These are phyloP conservation scores for Metschnikowia sp. DNA, from an alignment of 805 yeast genomes.

Conservation along the genomic window DNA sequence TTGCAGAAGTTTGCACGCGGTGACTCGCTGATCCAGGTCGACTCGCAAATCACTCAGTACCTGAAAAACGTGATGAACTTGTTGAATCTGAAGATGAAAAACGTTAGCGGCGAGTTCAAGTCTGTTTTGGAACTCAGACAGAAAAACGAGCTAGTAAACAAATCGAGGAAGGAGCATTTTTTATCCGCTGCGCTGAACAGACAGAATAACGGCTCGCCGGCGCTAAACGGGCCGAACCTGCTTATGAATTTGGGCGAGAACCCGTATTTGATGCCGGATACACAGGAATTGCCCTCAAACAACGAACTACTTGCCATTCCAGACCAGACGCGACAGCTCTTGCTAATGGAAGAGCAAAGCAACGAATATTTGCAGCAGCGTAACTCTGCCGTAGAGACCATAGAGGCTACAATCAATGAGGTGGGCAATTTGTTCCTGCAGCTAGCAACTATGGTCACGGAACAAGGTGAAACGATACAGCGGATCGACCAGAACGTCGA, in stretches of 20 bases:
- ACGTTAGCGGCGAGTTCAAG: slow-evolving; percentile 88
- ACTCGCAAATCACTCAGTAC: slow-evolving; percentile 67
- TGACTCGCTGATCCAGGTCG: slow-evolving; percentile 39
- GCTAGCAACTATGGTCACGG: slow-evolving; percentile 94
- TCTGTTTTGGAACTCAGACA: slow-evolving; percentile 87
- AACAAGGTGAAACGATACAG: slow-evolving; percentile 94
- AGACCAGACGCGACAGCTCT: slow-evolving; percentile 72
- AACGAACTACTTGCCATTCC: slow-evolving; percentile 68
- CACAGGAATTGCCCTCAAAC: slow-evolving; percentile 21
- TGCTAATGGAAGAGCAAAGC: slow-evolving; percentile 81
- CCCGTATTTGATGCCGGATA: slow-evolving; percentile 32
- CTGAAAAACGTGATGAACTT: slow-evolving; percentile 83
- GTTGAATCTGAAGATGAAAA: slow-evolving; percentile 84
- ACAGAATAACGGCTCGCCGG: slow-evolving; percentile 28
- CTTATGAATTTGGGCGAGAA: slow-evolving; percentile 33
- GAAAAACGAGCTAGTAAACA: slow-evolving; percentile 73
- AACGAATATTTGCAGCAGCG: slow-evolving; percentile 75
- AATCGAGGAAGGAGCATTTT: slow-evolving; percentile 80
- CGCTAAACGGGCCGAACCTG: slow-evolving; percentile 7
- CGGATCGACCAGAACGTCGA: slow-evolving; percentile 94
- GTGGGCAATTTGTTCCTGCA: slow-evolving; percentile 94
- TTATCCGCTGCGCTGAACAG: slow-evolving; percentile 48
- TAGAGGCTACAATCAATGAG: slow-evolving; percentile 95
- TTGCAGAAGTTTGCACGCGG: slow-evolving; percentile 53
- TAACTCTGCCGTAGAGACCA: slow-evolving; percentile 88